Base-by-base conservation (phyloP, 2,329 filamentous ascomycete species). In the Nannizzia gypsea region DNA sequence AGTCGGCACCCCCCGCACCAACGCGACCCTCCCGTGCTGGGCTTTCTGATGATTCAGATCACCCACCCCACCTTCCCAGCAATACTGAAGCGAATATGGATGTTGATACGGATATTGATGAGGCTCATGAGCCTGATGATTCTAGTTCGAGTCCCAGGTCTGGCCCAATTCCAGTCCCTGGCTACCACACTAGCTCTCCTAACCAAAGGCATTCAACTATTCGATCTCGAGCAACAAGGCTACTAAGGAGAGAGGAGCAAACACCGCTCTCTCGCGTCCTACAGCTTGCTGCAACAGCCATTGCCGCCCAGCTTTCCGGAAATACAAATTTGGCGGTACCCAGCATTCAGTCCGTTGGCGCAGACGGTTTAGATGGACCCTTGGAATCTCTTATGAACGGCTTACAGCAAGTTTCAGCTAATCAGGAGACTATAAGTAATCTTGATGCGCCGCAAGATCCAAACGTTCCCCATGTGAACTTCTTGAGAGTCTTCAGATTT, bases 401-500 rank as follows among this genome's bases (percentile, higher is more conserved):
- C 38, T 72, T 86, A 57, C 82, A 84, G 66, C 82, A 83, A 64
- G 82, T 81, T 28, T 80, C 83, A n/a, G 81, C 81, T 40, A 76
- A 80, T 1, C 76, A 83, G 64, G 59, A 66, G 26, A 44, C 67
- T 36, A 74, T 74, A 28, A 42, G 34, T 20, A 57, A 60, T 22
- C 38, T 34, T 20, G 58, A 63, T 26, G 34, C 67, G 22, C 64
- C 73, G 52, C 67, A 69, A 28, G 76, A 76, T 26, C 75, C 76
- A 40, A 74, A 75, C 34, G 72, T 78, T 6, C 77, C 80, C 9
- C 82, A 84, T 3, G 75, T 87, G 61, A 87, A 87, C 68, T 86
- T 87, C 69, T 81, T 87, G 70, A 77, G 84, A 60, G 85, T 87
- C 71, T 87, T 87, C 69, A 77, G 84, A 54, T 87, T 87, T 70